Evolutionary conservation across 108 stramenopile species (phyloP).

Genomic region (Aureococcus anophagefferens): DNA sequence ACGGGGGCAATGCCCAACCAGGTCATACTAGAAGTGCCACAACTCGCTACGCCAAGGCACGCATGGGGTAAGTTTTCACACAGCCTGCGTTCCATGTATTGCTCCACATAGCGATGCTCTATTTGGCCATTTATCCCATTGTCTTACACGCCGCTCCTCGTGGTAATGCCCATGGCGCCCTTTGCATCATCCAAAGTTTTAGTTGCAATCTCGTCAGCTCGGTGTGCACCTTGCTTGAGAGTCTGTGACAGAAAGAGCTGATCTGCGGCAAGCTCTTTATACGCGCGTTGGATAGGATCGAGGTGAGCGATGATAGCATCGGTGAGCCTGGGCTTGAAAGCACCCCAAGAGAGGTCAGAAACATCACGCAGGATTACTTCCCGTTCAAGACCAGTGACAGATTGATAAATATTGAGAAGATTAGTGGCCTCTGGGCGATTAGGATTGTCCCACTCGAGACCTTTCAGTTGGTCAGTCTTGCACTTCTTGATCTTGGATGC

Average conservation of each 20-base stretch:
- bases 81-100: too few relatives aligned
- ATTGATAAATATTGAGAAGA: constrained; percentile 83
- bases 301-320: constrained; percentile 85
- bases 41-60: too few relatives aligned
- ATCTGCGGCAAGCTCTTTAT: constrained; percentile 76
- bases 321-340: constrained; percentile 88
- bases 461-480: constrained; percentile 75
- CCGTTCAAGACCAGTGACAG: constrained; percentile 60
- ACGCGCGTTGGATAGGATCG: constrained; percentile 80
- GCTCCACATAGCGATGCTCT: too few relatives aligned
- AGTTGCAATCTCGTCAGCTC: constrained; percentile 78
- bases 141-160: too few relatives aligned
- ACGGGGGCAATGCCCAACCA: too few relatives aligned
- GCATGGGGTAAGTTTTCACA: too few relatives aligned
- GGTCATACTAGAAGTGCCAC: too few relatives aligned
- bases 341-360: constrained; percentile 75
- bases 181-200: too few relatives aligned
- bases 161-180: too few relatives aligned
- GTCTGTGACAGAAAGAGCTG: constrained; percentile 64
- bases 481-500: constrained; percentile 84
- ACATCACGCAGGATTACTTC: constrained; percentile 76
- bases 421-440: constrained; percentile 95
- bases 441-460: constrained; percentile 86
- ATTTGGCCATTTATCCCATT: too few relatives aligned
- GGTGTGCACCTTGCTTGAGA: constrained; percentile 79